phyloP scores from a whole-genome alignment of 2,329 filamentous ascomycete genomes.

The Coleophoma cylindrospora region DNA sequence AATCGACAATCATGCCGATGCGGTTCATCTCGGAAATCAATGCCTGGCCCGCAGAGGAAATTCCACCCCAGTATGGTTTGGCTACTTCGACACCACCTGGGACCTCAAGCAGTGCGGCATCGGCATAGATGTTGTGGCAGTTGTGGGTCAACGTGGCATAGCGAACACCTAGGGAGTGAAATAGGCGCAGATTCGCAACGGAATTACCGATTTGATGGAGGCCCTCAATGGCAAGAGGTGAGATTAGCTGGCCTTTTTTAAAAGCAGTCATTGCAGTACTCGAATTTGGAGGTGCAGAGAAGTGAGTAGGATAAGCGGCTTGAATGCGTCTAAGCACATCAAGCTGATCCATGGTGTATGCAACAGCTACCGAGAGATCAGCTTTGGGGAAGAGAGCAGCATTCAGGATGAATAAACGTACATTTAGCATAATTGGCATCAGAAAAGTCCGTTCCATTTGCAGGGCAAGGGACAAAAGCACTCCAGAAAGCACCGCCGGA shows the following conservation, averaged over 20 bases:
- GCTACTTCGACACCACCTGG: slow-evolving; percentile 28
- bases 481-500: slow-evolving; percentile 92
- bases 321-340: slow-evolving; percentile 66
- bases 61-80: slow-evolving; percentile 62
- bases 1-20: slow-evolving; percentile 88
- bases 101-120: slow-evolving; percentile 66
- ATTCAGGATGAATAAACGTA: slow-evolving; percentile 31
- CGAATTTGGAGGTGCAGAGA: slow-evolving; percentile 59
- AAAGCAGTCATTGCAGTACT: slow-evolving; percentile 59
- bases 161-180: slow-evolving; percentile 72
- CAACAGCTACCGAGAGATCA: slow-evolving; percentile 41
- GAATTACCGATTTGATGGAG: slow-evolving; percentile 93
- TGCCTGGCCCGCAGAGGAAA: slow-evolving; percentile 63
- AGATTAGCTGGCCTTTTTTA: slow-evolving; percentile 60
- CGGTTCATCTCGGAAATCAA: slow-evolving; percentile 89
- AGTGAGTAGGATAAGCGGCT: slow-evolving; percentile 59
- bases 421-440: slow-evolving; percentile 65
- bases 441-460: slow-evolving; percentile 67
- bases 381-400: not conserved
- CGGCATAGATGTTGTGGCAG: slow-evolving; percentile 86
- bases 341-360: slow-evolving; percentile 68
- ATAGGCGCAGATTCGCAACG: slow-evolving; percentile 68
- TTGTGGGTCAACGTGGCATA: slow-evolving; percentile 91
- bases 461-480: slow-evolving; percentile 74
- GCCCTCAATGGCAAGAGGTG: slow-evolving; percentile 77